Conservation (phyloP, 441 rosid genomes). For the Macaranga tanarius region DNA sequence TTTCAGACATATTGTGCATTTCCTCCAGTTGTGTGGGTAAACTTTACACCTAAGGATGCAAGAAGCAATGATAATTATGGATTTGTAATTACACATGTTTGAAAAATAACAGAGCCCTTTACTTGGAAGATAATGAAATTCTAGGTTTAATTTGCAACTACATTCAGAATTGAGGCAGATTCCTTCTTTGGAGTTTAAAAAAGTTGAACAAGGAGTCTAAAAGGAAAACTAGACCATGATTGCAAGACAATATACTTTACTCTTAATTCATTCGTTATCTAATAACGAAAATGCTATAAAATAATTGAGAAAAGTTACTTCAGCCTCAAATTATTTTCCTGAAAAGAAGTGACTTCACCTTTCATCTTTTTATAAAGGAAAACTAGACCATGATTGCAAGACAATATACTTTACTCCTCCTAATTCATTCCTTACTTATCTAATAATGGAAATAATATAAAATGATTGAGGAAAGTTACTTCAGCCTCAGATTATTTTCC, state of each 20-base stretch:
- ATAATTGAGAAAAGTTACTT: not conserved
- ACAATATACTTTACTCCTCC: not conserved
- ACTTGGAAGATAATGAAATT: not conserved
- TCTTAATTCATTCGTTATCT: not conserved
- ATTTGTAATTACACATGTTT: not conserved
- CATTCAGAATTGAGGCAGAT: not conserved
- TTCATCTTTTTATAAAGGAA: not conserved
- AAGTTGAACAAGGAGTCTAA: not conserved
- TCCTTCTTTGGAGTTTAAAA: not conserved
- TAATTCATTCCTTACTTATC: not conserved
- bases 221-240: not conserved
- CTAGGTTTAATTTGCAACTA: not conserved
- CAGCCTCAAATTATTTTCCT: not conserved
- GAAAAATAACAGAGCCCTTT: not conserved
- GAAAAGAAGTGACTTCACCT: not conserved
- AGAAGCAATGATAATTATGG: not conserved
- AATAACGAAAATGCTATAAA: not conserved
- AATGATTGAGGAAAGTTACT: not conserved
- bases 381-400: not conserved
- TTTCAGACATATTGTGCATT: not conserved
- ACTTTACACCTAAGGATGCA: not conserved
- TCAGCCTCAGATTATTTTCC: not conserved
- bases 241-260: not conserved
- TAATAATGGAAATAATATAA: not conserved
- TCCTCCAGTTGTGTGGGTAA: not conserved